Evolutionary conservation across 495 filamentous ascomycete genomes (phyloP).

Genomic region (Articulospora tetracladia): DNA sequence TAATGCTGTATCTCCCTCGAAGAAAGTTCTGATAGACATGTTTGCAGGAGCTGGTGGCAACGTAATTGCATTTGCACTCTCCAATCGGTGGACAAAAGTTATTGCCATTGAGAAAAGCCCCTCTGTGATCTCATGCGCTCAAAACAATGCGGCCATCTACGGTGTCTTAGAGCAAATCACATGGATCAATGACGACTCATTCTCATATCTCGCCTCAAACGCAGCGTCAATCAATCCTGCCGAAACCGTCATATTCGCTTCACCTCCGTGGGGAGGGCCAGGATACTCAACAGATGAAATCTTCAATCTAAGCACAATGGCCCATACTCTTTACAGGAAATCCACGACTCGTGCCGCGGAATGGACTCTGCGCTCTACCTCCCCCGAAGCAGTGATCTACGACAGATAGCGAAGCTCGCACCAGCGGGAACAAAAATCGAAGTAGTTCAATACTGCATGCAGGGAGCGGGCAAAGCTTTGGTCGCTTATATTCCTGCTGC

Average conservation of each 20-base stretch:
- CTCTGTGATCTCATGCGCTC: slow-evolving; percentile 75
- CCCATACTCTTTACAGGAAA: slow-evolving; percentile 67
- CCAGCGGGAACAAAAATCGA: slow-evolving; percentile 53
- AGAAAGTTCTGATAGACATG: slow-evolving; percentile 67
- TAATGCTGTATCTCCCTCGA: slow-evolving; percentile 38
- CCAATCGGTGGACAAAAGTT: slow-evolving; percentile 69
- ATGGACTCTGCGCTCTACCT: slow-evolving; percentile 68
- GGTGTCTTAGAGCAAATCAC: slow-evolving; percentile 75
- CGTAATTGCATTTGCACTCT: slow-evolving; percentile 85
- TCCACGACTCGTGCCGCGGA: slow-evolving; percentile 55
- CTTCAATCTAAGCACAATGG: slow-evolving; percentile 83
- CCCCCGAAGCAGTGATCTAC: slow-evolving; percentile 82
- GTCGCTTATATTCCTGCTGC: slow-evolving; percentile 45
- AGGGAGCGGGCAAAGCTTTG: slow-evolving; percentile 80
- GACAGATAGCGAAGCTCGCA: slow-evolving; percentile 66
- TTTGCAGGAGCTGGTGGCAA: slow-evolving; percentile 94
- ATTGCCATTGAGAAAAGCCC: slow-evolving; percentile 86
- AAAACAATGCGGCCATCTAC: slow-evolving; percentile 88
- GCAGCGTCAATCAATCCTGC: slow-evolving; percentile 14
- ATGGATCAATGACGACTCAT: slow-evolving; percentile 82
- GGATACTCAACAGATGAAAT: slow-evolving; percentile 72
- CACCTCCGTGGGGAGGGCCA: slow-evolving; percentile 93
- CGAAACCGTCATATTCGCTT: slow-evolving; percentile 67
- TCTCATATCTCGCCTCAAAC: slow-evolving; percentile 40
- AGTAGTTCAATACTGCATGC: slow-evolving; percentile 87